Conservation (phyloP, 768 basidiomycete genomes). For the Russula compacta region DNA sequence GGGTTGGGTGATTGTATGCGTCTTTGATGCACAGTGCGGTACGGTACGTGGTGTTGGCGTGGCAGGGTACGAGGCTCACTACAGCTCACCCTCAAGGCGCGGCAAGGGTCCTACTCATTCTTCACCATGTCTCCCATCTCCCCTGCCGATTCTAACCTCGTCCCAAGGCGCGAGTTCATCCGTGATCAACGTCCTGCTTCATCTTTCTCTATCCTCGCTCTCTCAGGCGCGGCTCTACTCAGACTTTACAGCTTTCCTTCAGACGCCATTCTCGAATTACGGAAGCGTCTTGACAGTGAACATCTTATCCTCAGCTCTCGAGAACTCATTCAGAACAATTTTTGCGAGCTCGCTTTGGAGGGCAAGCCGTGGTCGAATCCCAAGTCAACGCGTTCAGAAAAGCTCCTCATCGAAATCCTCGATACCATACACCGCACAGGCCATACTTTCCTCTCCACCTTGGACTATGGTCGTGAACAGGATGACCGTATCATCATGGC, state of each 20-base stretch:
- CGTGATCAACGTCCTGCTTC: constrained; percentile 47
- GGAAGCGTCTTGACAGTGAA: constrained; percentile 44
- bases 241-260: constrained; percentile 63
- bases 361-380: constrained; percentile 67
- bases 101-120: constrained; percentile 17
- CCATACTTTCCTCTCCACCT: constrained; percentile 53
- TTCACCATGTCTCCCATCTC: constrained; percentile 18
- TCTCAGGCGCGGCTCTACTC: constrained; percentile 54
- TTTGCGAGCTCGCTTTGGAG: constrained; percentile 57
- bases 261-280: constrained; percentile 42
- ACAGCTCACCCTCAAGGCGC: constrained; percentile 9
- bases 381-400: constrained; percentile 57
- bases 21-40: neutral
- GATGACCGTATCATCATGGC: constrained; percentile 66
- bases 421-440: constrained; percentile 53
- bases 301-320: constrained; percentile 37
- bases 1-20: neutral
- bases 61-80: constrained; percentile 6
- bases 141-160: constrained; percentile 43
- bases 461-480: constrained; percentile 70
- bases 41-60: constrained; percentile 16
- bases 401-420: constrained; percentile 59
- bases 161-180: constrained; percentile 66
- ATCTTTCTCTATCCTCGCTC: constrained; percentile 60
- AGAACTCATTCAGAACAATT: constrained; percentile 47